Conservation (phyloP, 352 stramenopile genomes). For the Peronospora destructor region DNA sequence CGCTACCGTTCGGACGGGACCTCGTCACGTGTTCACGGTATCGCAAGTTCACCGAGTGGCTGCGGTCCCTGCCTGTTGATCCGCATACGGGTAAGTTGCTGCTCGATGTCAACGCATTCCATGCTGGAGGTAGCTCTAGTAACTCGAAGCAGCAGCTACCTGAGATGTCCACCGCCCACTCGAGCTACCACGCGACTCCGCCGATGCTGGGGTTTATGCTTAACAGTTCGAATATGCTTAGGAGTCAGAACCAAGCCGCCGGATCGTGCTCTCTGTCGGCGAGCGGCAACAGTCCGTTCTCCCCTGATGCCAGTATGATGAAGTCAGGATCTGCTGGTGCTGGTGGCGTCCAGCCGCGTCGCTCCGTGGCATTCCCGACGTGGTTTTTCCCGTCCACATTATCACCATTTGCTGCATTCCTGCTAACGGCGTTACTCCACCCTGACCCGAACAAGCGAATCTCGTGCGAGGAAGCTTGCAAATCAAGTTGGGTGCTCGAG, state of each 20-base stretch:
- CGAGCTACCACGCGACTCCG: constrained; percentile 27
- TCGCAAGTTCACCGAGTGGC: constrained; percentile 92
- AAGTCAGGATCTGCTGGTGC: constrained; percentile 21
- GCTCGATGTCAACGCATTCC: constrained; percentile 48
- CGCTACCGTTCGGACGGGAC: constrained; percentile 93
- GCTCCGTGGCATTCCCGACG: constrained; percentile 58
- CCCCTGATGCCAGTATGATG: constrained; percentile 14
- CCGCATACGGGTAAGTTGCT: constrained; percentile 58
- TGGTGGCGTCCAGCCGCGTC: constrained; percentile 19
- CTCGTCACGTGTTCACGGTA: constrained; percentile 89
- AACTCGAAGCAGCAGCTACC: constrained; percentile 17
- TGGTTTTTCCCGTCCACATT: constrained; percentile 84
- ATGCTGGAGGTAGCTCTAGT: constrained; percentile 13
- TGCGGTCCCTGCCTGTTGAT: constrained; percentile 56
- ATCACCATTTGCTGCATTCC: constrained; percentile 48
- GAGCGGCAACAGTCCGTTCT: constrained; percentile 21
- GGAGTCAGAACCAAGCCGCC: constrained; percentile 24
- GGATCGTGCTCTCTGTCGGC: constrained; percentile 21
- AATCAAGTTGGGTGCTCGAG: constrained; percentile 59
- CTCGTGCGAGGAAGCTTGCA: constrained; percentile 79
- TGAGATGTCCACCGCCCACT: constrained; percentile 17
- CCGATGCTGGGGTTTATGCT: constrained; percentile 34
- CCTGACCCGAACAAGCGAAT: constrained; percentile 72
- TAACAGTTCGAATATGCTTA: constrained; percentile 33
- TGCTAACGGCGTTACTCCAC: constrained; percentile 78